Percentiles rank a stretch among this genome's conserved stretches.
These are phyloP conservation scores for Toxoplasma gondii DNA, from an alignment of 169 alveolate species.

Conservation along the genomic window DNA sequence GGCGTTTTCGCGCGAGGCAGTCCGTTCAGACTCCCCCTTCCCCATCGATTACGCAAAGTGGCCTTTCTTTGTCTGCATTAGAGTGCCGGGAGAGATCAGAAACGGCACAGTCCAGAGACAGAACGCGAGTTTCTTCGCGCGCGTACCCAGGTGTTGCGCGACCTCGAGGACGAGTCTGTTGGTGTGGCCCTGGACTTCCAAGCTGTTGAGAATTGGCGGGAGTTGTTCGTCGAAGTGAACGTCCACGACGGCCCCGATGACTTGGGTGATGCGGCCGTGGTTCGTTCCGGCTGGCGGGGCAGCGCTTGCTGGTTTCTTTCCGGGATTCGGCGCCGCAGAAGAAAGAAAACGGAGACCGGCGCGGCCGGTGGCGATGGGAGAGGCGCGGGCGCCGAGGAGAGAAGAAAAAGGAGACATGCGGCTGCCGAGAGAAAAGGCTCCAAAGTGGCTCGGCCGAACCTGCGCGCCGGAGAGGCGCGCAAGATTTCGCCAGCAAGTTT, in stretches of 20 bases:
- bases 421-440: no score
- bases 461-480: background rate
- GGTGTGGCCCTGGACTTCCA: constrained; percentile 88
- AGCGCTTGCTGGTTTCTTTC: background rate
- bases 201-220: constrained; percentile 95
- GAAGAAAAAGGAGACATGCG: background rate
- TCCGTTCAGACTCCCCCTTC: no score
- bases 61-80: no score
- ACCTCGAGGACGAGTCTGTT: constrained; percentile 93
- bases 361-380: background rate
- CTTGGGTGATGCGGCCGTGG: constrained; percentile 92
- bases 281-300: constrained; percentile 48
- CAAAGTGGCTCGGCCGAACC: background rate
- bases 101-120: no score
- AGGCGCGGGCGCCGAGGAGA: background rate
- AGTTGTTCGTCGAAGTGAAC: constrained; percentile 95
- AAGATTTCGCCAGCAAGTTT: background rate
- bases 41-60: no score
- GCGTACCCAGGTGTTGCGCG: constrained; percentile 95
- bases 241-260: constrained; percentile 98
- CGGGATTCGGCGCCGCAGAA: background rate
- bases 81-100: no score
- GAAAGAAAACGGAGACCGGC: background rate
- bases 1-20: no score
- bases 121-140: no score